Conservation (phyloP, 768 basidiomycete genomes). For the Mycena indigotica region DNA sequence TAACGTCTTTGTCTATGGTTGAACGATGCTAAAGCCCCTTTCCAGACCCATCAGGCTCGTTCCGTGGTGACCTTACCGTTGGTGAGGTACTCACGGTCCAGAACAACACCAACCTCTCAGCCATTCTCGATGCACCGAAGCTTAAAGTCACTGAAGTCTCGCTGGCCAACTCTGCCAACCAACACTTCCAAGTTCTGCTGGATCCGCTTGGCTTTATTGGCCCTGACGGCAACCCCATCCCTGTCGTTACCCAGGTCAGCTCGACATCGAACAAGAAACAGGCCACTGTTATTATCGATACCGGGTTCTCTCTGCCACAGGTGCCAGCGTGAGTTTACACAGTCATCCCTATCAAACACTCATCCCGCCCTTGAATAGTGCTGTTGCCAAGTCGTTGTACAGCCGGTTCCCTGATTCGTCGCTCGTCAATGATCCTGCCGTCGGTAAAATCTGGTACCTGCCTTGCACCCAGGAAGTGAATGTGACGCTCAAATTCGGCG, state of each 20-base stretch:
- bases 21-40: too few relatives aligned
- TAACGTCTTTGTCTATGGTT: not conserved
- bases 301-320: constrained; percentile 59
- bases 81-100: constrained; percentile 50
- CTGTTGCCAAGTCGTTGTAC: constrained; percentile 80
- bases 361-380: constrained; percentile 35
- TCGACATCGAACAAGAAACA: constrained; percentile 54
- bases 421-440: constrained; percentile 49
- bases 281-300: constrained; percentile 67
- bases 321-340: constrained; percentile 13
- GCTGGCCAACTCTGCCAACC: constrained; percentile 42
- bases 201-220: constrained; percentile 73
- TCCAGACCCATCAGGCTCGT: constrained; percentile 47
- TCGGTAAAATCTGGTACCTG: constrained; percentile 64
- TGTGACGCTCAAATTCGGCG: constrained; percentile 72
- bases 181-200: constrained; percentile 80
- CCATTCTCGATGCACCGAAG: constrained; percentile 62
- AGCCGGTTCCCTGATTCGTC: constrained; percentile 71
- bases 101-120: constrained; percentile 52
- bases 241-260: constrained; percentile 66
- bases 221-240: constrained; percentile 69
- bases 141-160: constrained; percentile 64
- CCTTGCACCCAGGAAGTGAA: constrained; percentile 77
- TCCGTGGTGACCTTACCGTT: constrained; percentile 70
- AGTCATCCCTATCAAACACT: too few relatives aligned